Evolutionary conservation across 1,139 yeast species (phyloP).

Genomic region (Kazachstania sp.): DNA sequence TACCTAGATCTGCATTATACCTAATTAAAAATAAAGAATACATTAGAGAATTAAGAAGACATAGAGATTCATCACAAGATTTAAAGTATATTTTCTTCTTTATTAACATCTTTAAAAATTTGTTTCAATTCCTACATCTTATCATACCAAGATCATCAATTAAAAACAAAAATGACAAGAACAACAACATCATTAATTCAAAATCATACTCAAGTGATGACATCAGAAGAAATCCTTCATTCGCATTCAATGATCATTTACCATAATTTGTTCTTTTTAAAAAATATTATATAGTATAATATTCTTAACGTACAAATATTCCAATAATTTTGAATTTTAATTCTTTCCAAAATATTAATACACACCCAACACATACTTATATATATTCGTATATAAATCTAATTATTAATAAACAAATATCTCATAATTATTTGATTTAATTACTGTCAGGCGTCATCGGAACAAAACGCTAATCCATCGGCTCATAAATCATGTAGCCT

Average conservation of each 20-base stretch:
- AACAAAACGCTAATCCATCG: no score
- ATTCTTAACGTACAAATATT: no score
- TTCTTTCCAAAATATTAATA: no score
- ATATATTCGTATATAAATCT: no score
- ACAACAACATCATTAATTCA: neutral
- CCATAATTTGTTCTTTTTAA: no score
- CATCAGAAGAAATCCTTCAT: neutral
- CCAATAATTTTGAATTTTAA: no score
- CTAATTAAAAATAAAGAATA: neutral
- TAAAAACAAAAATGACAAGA: neutral
- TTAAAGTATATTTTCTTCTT: neutral
- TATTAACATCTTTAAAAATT: neutral
- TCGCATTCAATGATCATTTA: neutral
- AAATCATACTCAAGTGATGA: neutral
- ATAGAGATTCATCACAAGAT: slow-evolving; percentile 1
- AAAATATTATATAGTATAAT: no score
- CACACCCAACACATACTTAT: no score
- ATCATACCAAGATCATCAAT: neutral
- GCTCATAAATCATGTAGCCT: no score
- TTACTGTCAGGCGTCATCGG: no score
- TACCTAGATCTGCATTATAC: neutral
- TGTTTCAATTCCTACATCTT: neutral
- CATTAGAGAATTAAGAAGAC: slow-evolving; percentile 1
- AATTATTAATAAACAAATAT: no score
- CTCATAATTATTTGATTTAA: no score